Conservation (phyloP, 441 rosid genomes). For the Gossypium davidsonii region DNA sequence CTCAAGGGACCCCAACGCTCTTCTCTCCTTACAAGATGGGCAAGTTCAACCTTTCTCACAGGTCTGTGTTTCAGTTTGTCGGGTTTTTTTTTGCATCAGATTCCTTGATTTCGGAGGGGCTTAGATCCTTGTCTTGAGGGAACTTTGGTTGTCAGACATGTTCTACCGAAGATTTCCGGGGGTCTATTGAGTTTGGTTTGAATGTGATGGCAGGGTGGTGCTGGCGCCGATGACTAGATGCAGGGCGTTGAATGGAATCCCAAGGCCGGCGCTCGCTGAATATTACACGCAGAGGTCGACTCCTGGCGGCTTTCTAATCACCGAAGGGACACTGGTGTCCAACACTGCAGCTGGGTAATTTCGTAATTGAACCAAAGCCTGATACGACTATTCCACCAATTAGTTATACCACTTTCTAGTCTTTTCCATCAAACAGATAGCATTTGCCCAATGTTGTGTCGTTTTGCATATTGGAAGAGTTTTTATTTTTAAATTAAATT, state of each 20-base stretch:
- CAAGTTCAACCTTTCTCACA: neutral
- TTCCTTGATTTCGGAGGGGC: neutral
- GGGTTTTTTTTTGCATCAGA: neutral
- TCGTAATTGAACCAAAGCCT: constrained; percentile 11
- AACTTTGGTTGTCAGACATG: neutral
- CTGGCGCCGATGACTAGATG: constrained; percentile 89
- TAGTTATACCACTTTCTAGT: too few relatives aligned
- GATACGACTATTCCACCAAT: neutral
- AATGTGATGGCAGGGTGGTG: constrained; percentile 48
- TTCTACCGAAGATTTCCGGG: too few relatives aligned
- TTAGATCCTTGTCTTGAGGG: too few relatives aligned
- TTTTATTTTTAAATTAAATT: too few relatives aligned
- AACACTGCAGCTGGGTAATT: constrained; percentile 57
- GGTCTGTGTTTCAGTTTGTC: neutral
- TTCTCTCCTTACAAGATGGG: neutral
- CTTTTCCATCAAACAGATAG: neutral
- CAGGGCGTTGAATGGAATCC: constrained; percentile 66
- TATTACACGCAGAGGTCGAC: constrained; percentile 73
- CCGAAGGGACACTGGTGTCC: constrained; percentile 65
- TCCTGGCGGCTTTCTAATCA: constrained; percentile 65
- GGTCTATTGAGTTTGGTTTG: too few relatives aligned
- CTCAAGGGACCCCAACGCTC: constrained; percentile 2
- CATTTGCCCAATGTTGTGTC: neutral
- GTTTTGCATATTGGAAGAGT: too few relatives aligned
- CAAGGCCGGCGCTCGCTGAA: constrained; percentile 46